Conservation (phyloP, 441 rosid species). For the Macaranga tanarius region DNA sequence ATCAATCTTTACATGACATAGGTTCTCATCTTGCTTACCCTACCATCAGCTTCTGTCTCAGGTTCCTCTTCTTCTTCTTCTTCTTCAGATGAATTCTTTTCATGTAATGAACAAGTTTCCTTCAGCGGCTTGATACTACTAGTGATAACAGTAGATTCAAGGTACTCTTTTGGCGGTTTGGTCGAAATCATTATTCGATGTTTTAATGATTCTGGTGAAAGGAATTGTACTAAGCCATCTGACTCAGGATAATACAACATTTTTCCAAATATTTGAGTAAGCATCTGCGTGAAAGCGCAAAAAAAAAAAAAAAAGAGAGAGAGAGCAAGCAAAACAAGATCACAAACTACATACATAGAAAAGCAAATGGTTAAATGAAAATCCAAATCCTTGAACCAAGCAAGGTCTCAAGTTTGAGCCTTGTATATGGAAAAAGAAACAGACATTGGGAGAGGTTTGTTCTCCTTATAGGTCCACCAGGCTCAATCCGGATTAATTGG, state of each 20-base stretch:
- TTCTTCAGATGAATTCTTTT: constrained; percentile 52
- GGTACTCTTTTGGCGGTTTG: constrained; percentile 92
- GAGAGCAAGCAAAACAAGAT: constrained; percentile 12
- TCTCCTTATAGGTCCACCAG: too few species aligned
- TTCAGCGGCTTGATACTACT: constrained; percentile 30
- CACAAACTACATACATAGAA: not conserved
- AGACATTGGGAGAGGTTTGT: too few species aligned
- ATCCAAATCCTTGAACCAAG: not conserved
- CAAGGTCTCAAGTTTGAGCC: too few species aligned
- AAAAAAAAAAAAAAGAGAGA: not conserved
- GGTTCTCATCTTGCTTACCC: constrained; percentile 36
- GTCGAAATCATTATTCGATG: constrained; percentile 76
- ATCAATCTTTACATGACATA: not conserved
- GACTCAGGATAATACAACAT: constrained; percentile 66
- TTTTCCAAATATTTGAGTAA: constrained; percentile 61
- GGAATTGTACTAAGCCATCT: constrained; percentile 63
- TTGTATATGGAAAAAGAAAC: too few species aligned
- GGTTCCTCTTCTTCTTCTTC: constrained; percentile 71
- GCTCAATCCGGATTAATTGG: too few species aligned
- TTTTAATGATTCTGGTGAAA: constrained; percentile 71
- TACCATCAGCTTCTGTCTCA: constrained; percentile 44
- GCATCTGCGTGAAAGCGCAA: constrained; percentile 82
- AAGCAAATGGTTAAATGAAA: not conserved
- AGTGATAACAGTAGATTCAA: constrained; percentile 39
- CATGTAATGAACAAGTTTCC: constrained; percentile 31